Evolutionary conservation across 805 yeast genomes (phyloP).

Genomic region (Cyberlindnera mississippiensis): DNA sequence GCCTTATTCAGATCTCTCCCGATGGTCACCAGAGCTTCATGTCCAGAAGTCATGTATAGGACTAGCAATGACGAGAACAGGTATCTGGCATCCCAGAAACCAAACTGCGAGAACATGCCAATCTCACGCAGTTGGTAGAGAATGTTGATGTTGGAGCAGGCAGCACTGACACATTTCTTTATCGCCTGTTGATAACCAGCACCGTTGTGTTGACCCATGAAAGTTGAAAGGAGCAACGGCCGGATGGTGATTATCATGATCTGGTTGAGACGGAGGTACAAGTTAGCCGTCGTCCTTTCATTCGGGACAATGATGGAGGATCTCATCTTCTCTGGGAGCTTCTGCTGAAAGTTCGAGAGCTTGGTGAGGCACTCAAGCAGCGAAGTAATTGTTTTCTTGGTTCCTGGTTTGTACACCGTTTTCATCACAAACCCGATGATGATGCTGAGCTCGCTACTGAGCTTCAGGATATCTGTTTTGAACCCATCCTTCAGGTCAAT

Average conservation of each 20-base stretch:
- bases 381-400: constrained; percentile 26
- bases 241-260: constrained; percentile 34
- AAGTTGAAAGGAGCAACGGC: constrained; percentile 33
- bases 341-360: constrained; percentile 25
- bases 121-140: constrained; percentile 27
- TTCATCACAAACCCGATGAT: constrained; percentile 31
- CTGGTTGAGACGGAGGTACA: constrained; percentile 34
- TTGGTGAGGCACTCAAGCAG: constrained; percentile 22
- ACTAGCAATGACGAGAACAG: constrained; percentile 34
- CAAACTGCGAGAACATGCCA: constrained; percentile 33
- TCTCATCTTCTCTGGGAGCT: constrained; percentile 20
- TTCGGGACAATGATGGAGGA: constrained; percentile 17
- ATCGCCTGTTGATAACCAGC: constrained; percentile 28
- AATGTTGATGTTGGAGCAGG: constrained; percentile 31
- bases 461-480: constrained; percentile 27
- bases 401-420: constrained; percentile 30
- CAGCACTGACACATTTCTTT: constrained; percentile 30
- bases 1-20: constrained; percentile 26
- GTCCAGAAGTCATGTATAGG: constrained; percentile 26
- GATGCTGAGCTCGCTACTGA: constrained; percentile 24
- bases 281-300: constrained; percentile 30
- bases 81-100: constrained; percentile 39
- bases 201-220: constrained; percentile 28
- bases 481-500: constrained; percentile 29
- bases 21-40: constrained; percentile 17